phyloP scores from a whole-genome alignment of 306 rosid genomes.

The Cucurbita ficifolia region DNA sequence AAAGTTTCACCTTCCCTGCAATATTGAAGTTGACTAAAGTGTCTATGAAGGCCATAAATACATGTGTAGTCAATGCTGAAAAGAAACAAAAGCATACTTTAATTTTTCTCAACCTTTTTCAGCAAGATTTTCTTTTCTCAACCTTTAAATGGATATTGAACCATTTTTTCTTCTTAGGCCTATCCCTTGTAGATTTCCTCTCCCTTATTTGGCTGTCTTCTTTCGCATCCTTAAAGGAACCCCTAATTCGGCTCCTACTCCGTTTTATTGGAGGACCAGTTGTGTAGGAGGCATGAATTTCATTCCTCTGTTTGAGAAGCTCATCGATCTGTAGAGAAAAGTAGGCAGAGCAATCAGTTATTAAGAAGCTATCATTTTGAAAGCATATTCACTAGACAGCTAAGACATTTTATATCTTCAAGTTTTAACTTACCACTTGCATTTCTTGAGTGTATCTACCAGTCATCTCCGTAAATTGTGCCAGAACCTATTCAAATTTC shows the following conservation, averaged over 20 bases:
- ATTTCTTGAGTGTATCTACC: slow-evolving; percentile 81
- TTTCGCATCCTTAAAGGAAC: slow-evolving; percentile 48
- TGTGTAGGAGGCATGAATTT: slow-evolving; percentile 76
- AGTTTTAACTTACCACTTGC: slow-evolving; percentile 53
- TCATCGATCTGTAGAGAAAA: slow-evolving; percentile 57
- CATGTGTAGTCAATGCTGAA: not conserved
- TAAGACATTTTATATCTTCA: not conserved
- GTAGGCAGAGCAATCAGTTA: not conserved
- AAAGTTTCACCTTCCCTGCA: slow-evolving; percentile 7
- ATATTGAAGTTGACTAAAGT: not conserved
- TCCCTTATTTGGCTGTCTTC: slow-evolving; percentile 65
- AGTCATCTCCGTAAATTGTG: slow-evolving; percentile 95
- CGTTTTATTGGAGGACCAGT: slow-evolving; percentile 53
- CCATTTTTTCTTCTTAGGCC: slow-evolving; percentile 86
- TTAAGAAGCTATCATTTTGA: not conserved
- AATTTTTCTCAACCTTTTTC: slow-evolving; percentile 10
- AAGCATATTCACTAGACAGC: not conserved
- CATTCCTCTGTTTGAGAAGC: slow-evolving; percentile 80
- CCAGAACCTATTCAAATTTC: slow-evolving; percentile 48
- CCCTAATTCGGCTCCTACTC: slow-evolving; percentile 53
- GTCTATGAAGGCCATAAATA: not conserved
- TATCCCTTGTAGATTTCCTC: slow-evolving; percentile 50
- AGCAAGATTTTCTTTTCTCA: slow-evolving; percentile 90
- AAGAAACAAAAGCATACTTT: not conserved
- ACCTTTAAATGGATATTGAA: slow-evolving; percentile 74